Evolutionary conservation across 345 rosid species (phyloP).

Genomic region (sweet orange (Citrus sinensis)): DNA sequence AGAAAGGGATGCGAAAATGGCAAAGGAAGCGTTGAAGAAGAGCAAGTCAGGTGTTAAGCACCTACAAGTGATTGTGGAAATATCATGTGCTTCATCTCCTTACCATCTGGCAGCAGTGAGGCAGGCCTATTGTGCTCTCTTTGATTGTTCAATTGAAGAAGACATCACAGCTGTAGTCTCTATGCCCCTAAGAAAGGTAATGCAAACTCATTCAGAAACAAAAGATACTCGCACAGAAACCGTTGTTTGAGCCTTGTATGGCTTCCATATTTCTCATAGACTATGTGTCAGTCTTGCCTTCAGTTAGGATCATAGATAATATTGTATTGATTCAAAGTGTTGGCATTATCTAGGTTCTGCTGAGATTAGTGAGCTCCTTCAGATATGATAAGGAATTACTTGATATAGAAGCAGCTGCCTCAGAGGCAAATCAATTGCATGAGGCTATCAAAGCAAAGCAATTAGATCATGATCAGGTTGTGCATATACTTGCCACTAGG

Average conservation of each 20-base stretch:
- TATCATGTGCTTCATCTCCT: conserved; percentile 74
- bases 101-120: conserved; percentile 70
- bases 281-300: not conserved
- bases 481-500: conserved; percentile 62
- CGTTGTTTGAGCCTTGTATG: not conserved
- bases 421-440: conserved; percentile 58
- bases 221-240: not conserved
- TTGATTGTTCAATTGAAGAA: conserved; percentile 71
- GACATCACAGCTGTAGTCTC: conserved; percentile 46
- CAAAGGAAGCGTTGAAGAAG: conserved; percentile 48
- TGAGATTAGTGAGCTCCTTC: conserved; percentile 66
- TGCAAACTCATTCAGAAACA: not conserved
- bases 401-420: conserved; percentile 47
- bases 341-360: conserved; percentile 47
- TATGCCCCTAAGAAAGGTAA: conserved; percentile 66
- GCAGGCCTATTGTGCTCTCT: conserved; percentile 67
- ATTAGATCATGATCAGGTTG: conserved; percentile 57
- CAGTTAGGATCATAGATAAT: not conserved
- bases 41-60: conserved; percentile 40
- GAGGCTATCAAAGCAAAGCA: conserved; percentile 58
- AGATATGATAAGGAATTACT: conserved; percentile 68
- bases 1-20: conserved; percentile 81
- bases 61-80: conserved; percentile 63
- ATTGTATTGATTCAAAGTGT: not conserved
- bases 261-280: not conserved